A percentile compares a stretch with the other conserved stretches of the same genome.
phyloP scores from a whole-genome alignment of 306 rosid species.

The Glycine latifolia region DNA sequence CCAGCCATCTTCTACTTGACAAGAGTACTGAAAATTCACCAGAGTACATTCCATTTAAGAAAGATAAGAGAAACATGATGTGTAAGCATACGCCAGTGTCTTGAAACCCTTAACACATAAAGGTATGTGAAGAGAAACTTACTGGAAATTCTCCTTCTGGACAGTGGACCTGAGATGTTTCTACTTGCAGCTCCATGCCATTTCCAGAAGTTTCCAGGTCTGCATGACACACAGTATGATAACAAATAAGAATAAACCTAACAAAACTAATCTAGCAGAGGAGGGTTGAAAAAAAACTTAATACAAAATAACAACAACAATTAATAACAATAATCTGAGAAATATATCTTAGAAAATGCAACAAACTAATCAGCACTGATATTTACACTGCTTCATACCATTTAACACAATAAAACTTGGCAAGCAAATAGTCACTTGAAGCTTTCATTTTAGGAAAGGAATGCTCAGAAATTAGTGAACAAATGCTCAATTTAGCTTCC shows the following conservation, averaged over 20 bases:
- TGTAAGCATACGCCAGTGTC: neutral
- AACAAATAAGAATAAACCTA: slow-evolving; percentile 20
- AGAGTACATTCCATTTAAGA: slow-evolving; percentile 31
- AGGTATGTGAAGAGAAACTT: slow-evolving; percentile 44
- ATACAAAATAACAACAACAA: too few relatives aligned
- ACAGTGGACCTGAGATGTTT: slow-evolving; percentile 56
- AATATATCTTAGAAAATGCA: neutral
- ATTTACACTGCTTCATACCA: neutral
- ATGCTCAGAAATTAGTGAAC: neutral
- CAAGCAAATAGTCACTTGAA: neutral
- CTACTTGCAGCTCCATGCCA: slow-evolving; percentile 69
- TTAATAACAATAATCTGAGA: neutral
- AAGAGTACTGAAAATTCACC: slow-evolving; percentile 50
- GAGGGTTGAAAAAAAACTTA: neutral
- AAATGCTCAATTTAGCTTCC: neutral
- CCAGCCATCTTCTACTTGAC: slow-evolving; percentile 57
- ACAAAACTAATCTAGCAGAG: slow-evolving; percentile 21
- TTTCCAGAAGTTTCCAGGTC: slow-evolving; percentile 68
- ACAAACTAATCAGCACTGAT: neutral
- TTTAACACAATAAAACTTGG: slow-evolving; percentile 9
- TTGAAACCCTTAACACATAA: slow-evolving; percentile 26
- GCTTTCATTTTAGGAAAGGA: neutral
- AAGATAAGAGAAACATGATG: slow-evolving; percentile 21
- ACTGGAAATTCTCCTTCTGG: slow-evolving; percentile 59
- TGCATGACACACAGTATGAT: slow-evolving; percentile 46